These are phyloP conservation scores for Parsonsia alboflavescens DNA, from an alignment of 257 asterid species.

Conservation along the genomic window DNA sequence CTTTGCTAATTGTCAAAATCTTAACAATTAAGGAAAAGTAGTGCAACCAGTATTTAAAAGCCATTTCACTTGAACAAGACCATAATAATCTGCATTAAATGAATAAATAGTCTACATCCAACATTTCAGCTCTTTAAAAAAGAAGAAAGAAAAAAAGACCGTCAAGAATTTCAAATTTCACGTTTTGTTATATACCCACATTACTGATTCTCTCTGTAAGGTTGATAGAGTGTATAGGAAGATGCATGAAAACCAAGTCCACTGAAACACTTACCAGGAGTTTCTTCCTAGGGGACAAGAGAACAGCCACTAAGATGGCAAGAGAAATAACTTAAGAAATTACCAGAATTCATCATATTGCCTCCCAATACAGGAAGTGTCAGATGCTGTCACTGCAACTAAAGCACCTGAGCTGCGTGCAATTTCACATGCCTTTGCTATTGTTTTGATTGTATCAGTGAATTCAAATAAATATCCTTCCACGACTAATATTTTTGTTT, in stretches of 20 bases:
- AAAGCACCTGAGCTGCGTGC: constrained; percentile 86
- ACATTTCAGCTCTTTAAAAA: background rate
- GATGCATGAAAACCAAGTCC: background rate
- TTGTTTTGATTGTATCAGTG: constrained; percentile 85
- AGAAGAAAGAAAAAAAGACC: background rate
- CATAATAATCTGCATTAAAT: background rate
- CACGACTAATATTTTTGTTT: constrained; percentile 74
- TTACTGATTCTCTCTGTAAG: background rate
- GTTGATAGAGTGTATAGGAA: background rate
- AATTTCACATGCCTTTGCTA: constrained; percentile 76
- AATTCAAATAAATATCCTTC: constrained; percentile 96
- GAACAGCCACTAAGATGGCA: background rate
- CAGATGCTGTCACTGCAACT: constrained; percentile 95
- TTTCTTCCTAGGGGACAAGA: background rate
- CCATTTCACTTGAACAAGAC: background rate
- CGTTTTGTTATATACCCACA: no score
- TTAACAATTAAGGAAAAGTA: background rate
- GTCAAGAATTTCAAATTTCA: background rate
- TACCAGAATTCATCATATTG: constrained; percentile 96
- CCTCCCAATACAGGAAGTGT: constrained; percentile 84
- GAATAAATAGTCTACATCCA: background rate
- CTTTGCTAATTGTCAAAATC: background rate
- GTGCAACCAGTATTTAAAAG: background rate
- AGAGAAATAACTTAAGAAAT: constrained; percentile 5
- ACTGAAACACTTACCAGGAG: background rate